phyloP scores from a whole-genome alignment of 495 filamentous ascomycete species.

The Sordaria brevicollis region DNA sequence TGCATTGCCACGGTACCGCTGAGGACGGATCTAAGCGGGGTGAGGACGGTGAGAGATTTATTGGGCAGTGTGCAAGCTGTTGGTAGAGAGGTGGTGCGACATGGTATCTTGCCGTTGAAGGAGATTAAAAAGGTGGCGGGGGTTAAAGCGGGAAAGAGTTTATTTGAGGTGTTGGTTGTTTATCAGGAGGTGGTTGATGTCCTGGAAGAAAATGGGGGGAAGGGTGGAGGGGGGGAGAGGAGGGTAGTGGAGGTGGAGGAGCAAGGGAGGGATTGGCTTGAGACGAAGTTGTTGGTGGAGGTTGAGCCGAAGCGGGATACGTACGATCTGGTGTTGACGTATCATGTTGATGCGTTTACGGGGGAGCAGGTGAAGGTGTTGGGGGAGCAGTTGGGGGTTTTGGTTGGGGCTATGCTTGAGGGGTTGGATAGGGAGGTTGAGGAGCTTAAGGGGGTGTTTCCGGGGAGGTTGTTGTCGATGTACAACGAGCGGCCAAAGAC shows the following conservation, averaged over 20 bases:
- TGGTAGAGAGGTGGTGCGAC: conserved; percentile 49
- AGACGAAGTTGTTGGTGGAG: conserved; percentile 64
- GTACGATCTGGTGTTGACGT: conserved; percentile 48
- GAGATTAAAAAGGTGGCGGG: conserved; percentile 53
- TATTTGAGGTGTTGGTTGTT: conserved; percentile 65
- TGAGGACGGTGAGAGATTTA: conserved; percentile 44
- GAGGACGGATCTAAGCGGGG: conserved; percentile 40
- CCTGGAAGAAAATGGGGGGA: background rate
- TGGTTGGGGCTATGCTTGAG: conserved; percentile 29
- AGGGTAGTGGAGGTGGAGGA: background rate
- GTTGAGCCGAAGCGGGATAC: conserved; percentile 47
- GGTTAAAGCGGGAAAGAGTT: conserved; percentile 30
- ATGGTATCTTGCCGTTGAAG: conserved; percentile 47
- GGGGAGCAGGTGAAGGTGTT: conserved; percentile 40
- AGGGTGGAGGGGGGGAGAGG: conserved; percentile 5
- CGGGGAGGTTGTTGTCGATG: conserved; percentile 40
- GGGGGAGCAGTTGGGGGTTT: conserved; percentile 23
- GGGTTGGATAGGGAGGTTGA: conserved; percentile 24
- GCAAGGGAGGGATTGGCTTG: conserved; percentile 46
- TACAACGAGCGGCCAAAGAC: conserved; percentile 13
- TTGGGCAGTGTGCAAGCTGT: conserved; percentile 47
- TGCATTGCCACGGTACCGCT: conserved; percentile 61
- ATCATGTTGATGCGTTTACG: conserved; percentile 25
- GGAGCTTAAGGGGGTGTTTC: conserved; percentile 22
- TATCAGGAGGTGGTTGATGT: conserved; percentile 61